These are phyloP conservation scores for Trichoderma erinaceum DNA, from an alignment of 495 filamentous ascomycete species.

Conservation along the genomic window DNA sequence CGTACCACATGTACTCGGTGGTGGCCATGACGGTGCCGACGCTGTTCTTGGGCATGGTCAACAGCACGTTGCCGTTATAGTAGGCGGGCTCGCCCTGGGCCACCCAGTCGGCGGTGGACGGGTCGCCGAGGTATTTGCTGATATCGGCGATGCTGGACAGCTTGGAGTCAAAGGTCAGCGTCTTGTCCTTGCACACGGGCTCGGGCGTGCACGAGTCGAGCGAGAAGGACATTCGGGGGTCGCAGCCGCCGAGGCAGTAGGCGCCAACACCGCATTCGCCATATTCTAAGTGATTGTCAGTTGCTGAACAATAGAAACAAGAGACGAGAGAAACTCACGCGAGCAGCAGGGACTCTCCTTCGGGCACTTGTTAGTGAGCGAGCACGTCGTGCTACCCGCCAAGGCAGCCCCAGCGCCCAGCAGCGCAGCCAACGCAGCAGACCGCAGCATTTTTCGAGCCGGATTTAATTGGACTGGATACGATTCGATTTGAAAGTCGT, in stretches of 20 bases:
- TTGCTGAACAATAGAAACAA: slow-evolving; percentile 13
- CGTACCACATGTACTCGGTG: slow-evolving; percentile 95
- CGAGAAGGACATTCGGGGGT: slow-evolving; percentile 71
- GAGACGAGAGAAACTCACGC: slow-evolving; percentile 53
- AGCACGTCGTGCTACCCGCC: slow-evolving; percentile 23
- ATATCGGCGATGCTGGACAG: slow-evolving; percentile 64
- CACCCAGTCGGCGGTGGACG: slow-evolving; percentile 76
- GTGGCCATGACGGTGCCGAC: slow-evolving; percentile 83
- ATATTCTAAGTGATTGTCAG: slow-evolving; percentile 61
- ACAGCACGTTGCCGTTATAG: slow-evolving; percentile 57
- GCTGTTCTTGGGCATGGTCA: slow-evolving; percentile 80
- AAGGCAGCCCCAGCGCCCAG: slow-evolving; percentile 14
- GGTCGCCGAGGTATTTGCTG: slow-evolving; percentile 77
- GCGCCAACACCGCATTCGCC: slow-evolving; percentile 88
- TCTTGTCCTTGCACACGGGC: slow-evolving; percentile 70
- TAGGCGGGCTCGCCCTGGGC: slow-evolving; percentile 66
- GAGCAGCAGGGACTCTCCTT: slow-evolving; percentile 80
- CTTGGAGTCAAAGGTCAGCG: slow-evolving; percentile 58
- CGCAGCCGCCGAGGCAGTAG: slow-evolving; percentile 94
- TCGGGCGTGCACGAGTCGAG: slow-evolving; percentile 82
- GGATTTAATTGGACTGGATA: too few relatives aligned
- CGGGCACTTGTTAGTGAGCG: slow-evolving; percentile 63
- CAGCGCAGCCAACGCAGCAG: slow-evolving; percentile 10
- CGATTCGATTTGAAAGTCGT: too few relatives aligned
- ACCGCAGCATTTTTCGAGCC: not conserved